Conservation (phyloP, 306 rosid genomes). For the Trifolium pratense region DNA sequence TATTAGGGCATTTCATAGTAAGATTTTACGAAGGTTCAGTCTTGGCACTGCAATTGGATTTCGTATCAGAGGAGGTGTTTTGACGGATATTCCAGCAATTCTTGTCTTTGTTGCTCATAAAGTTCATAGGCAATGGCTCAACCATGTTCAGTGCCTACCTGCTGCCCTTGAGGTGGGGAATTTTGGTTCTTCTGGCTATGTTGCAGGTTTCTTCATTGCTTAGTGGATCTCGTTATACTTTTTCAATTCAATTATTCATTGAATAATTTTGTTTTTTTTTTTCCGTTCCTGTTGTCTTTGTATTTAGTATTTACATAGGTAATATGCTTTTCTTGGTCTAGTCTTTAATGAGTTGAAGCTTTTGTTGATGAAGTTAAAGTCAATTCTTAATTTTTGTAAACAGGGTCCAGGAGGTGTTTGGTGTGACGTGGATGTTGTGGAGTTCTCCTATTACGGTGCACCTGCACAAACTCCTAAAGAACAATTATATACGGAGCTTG, state of each 20-base stretch:
- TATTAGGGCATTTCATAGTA: conserved; percentile 98
- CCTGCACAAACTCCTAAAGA: conserved; percentile 95
- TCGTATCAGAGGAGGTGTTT: conserved; percentile 85
- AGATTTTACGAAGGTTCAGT: conserved; percentile 84
- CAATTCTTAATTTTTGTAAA: conserved; percentile 45
- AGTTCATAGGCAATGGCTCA: conserved; percentile 97
- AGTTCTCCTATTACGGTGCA: conserved; percentile 93
- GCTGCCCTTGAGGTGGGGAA: conserved; percentile 96
- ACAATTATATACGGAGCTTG: conserved; percentile 86
- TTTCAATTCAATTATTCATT: conserved; percentile 27
- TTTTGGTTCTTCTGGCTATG: conserved; percentile 57
- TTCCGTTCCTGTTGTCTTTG: conserved; percentile 9
- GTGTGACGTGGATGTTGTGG: conserved; percentile 99
- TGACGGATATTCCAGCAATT: conserved; percentile 95
- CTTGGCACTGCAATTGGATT: conserved; percentile 98
- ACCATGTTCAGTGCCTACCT: conserved; percentile 79
- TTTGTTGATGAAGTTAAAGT: conserved; percentile 33
- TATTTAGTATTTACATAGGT: too few relatives aligned
- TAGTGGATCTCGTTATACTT: conserved; percentile 39
- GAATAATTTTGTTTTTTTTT: conserved; percentile 22
- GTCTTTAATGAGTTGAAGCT: not conserved
- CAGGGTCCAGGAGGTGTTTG: conserved; percentile 99
- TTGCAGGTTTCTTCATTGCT: conserved; percentile 61
- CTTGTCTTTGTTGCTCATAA: conserved; percentile 96
- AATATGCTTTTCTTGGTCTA: not conserved